phyloP scores from a whole-genome alignment of 768 basidiomycete genomes.

The Tulasnella sp. region DNA sequence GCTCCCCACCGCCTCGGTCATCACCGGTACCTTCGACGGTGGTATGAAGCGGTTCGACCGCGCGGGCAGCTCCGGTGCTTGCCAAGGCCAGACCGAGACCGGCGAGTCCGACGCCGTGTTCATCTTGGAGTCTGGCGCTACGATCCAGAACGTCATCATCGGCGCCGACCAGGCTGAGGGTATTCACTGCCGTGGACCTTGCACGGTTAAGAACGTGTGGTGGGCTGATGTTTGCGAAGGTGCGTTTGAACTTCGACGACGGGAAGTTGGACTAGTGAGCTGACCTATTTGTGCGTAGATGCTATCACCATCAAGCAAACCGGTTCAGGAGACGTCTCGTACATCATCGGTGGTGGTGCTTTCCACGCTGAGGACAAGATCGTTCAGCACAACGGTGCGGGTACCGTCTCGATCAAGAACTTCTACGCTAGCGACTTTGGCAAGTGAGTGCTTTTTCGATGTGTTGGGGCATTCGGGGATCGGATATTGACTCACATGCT shows the following conservation, averaged over 20 bases:
- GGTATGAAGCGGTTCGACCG: constrained; percentile 15
- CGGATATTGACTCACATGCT: neutral
- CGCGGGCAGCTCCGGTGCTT: constrained; percentile 1
- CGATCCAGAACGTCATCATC: neutral
- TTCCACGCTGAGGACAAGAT: constrained; percentile 12
- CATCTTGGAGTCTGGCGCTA: neutral
- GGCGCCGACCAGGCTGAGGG: constrained; percentile 3
- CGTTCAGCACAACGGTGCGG: neutral
- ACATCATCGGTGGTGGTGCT: constrained; percentile 13
- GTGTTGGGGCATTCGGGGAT: neutral
- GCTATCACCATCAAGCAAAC: constrained; percentile 13
- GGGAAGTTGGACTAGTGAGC: no score
- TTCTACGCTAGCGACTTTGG: neutral
- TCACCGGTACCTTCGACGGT: constrained; percentile 11
- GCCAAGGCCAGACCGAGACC: neutral
- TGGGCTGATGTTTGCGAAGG: constrained; percentile 11
- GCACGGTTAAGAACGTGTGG: constrained; percentile 11
- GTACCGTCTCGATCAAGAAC: constrained; percentile 1
- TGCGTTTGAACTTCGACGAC: neutral
- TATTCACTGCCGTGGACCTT: constrained; percentile 8
- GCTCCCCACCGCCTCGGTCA: constrained; percentile 13
- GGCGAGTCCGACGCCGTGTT: neutral
- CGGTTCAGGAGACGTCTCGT: neutral
- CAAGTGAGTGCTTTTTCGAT: neutral
- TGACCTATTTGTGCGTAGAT: neutral